These are phyloP conservation scores for Trypanosoma melophagium DNA, from an alignment of 208 protist species.

Conservation along the genomic window DNA sequence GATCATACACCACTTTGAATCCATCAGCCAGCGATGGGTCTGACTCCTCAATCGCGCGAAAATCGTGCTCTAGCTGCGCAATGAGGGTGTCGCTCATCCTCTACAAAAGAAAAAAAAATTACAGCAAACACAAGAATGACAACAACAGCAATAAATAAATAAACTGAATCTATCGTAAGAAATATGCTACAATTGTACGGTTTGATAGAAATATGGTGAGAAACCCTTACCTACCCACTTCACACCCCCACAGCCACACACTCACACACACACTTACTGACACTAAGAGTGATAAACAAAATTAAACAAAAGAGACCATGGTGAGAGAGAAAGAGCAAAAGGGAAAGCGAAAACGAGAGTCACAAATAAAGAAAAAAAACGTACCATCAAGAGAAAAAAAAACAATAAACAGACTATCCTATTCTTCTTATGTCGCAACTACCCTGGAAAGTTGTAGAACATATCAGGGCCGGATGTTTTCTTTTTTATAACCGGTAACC, in stretches of 20 bases:
- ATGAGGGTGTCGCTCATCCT: constrained; percentile 67
- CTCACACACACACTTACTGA: no score
- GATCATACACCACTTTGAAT: constrained; percentile 87
- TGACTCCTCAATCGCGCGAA: constrained; percentile 89
- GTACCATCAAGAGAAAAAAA: constrained; percentile 3
- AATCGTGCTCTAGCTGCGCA: constrained; percentile 89
- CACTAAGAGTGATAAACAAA: not conserved
- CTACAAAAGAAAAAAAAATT: constrained; percentile 13
- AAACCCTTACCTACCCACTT: no score
- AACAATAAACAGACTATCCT: not conserved
- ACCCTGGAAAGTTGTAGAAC: no score
- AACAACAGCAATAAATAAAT: not conserved
- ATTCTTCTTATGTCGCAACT: not conserved
- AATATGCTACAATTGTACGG: no score
- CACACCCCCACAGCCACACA: no score
- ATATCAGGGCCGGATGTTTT: no score
- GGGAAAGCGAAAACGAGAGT: not conserved
- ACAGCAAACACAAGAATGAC: not conserved
- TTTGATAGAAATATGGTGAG: no score
- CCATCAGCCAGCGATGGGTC: constrained; percentile 91
- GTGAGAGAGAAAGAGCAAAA: not conserved
- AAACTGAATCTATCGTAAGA: not conserved
- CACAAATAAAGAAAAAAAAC: constrained; percentile 6
- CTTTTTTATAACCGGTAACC: constrained; percentile 49
- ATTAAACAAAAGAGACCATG: constrained; percentile 6